Percentiles rank a stretch among this genome's conserved stretches.
These are phyloP conservation scores for Aspergillus quadricinctus DNA, from an alignment of 2,329 filamentous ascomycete species.

Conservation along the genomic window DNA sequence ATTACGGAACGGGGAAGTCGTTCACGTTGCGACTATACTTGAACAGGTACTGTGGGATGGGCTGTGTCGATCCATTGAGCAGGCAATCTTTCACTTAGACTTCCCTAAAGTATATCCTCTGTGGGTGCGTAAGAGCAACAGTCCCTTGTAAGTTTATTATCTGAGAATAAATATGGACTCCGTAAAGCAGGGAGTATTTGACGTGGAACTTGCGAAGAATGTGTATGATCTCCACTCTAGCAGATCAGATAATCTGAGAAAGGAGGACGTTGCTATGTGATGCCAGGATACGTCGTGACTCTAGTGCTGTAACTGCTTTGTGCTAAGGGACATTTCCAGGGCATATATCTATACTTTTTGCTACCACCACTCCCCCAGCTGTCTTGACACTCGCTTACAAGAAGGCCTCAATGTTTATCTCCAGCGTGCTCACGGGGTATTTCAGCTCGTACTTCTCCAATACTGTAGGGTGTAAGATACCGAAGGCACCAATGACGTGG, in stretches of 20 bases:
- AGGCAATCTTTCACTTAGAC: not conserved
- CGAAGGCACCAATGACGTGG: conserved; percentile 78
- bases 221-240: not conserved
- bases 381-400: conserved; percentile 49
- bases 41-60: not conserved
- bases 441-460: conserved; percentile 89
- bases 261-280: not conserved
- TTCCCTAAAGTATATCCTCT: not conserved
- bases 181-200: not conserved
- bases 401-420: conserved; percentile 93
- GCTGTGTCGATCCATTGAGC: not conserved
- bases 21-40: not conserved
- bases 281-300: not conserved
- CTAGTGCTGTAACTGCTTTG: not conserved
- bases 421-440: conserved; percentile 89
- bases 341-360: not conserved
- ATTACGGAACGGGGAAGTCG: not conserved
- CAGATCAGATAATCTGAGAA: not conserved
- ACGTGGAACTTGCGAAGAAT: not conserved
- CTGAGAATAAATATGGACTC: not conserved
- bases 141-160: not conserved
- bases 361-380: not conserved
- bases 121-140: not conserved
- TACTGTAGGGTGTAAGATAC: conserved; percentile 88
- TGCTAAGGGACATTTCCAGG: not conserved